These are phyloP conservation scores for Asterionellopsis glacialis DNA, from an alignment of 108 stramenopile genomes.

Conservation along the genomic window DNA sequence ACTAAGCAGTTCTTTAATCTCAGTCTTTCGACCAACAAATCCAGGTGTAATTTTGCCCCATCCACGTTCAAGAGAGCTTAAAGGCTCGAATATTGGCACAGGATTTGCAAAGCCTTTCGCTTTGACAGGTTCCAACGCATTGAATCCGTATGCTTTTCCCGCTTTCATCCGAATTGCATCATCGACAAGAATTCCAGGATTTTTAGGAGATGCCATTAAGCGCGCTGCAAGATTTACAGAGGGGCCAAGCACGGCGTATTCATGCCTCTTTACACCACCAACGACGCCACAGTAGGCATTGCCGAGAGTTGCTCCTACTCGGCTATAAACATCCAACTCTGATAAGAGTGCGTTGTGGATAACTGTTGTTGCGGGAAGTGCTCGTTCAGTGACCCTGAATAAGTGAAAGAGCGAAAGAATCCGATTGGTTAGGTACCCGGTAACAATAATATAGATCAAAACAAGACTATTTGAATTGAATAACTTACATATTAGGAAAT, in stretches of 20 bases:
- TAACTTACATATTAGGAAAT: conserved; percentile 59
- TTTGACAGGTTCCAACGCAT: conserved; percentile 45
- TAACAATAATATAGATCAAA: not conserved
- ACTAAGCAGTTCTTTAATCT: conserved; percentile 35
- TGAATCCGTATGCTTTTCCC: conserved; percentile 39
- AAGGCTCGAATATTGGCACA: conserved; percentile 67
- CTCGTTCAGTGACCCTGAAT: conserved; percentile 39
- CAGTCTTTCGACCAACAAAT: conserved; percentile 57
- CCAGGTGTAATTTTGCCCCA: conserved; percentile 43
- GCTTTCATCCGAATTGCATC: conserved; percentile 49
- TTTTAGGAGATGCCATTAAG: conserved; percentile 49
- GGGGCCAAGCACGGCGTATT: conserved; percentile 66
- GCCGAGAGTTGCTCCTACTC: conserved; percentile 61
- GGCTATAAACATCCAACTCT: conserved; percentile 49
- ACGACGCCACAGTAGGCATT: conserved; percentile 74
- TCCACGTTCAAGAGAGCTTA: conserved; percentile 31
- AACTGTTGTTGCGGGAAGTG: conserved; percentile 49
- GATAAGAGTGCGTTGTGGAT: conserved; percentile 50
- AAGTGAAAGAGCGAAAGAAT: not conserved
- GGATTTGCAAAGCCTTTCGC: conserved; percentile 71
- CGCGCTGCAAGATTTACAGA: conserved; percentile 73
- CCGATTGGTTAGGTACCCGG: not conserved
- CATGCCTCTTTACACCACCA: conserved; percentile 61
- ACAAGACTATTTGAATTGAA: not conserved
- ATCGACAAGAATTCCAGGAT: conserved; percentile 70